Base-by-base conservation (phyloP, 2,329 filamentous ascomycete species). In the Ilyonectria destructans region DNA sequence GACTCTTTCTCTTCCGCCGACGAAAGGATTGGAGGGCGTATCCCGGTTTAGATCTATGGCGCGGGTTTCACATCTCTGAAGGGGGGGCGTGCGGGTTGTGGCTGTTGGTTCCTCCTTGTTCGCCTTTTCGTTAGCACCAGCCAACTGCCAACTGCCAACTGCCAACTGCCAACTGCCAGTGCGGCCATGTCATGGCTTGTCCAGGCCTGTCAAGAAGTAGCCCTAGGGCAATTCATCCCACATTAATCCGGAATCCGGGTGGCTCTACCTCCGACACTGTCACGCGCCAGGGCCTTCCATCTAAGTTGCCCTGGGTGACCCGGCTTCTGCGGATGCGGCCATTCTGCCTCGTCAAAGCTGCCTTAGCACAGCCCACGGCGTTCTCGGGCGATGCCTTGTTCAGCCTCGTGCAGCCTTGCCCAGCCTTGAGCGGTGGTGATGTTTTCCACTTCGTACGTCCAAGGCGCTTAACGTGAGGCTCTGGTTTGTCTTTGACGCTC, bases 401-500 rank as follows among this genome's bases (percentile, higher is more conserved):
- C 58, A 19, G 23, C 52, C 43, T 26, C 19, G 40, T 51, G 37
- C 35, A 43, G 55, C n/a, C 40, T 43, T n/a, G 40, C 6, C 15
- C 40, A 31, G 26, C 19, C 17, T 21, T 55, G 26, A 33, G 21
- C 55, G n/a, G 19, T 37, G 58, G 33, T 7, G 21, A 37, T 49
- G 31, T 21, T 40, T 37, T 23, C 54, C 15, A 17, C 31, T 10
- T 49, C 40, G 19, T 59, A 70, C 23, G 62, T 60, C 29, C 10
- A 59, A 12, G 71, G 73, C 72, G 73, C 73, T 75, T 75, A 75
- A 58, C 65, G 49, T 45, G 45, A 33, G 19, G 29, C 56, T 73
- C 46, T 75, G 72, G 73, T 75, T 74, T 73, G 72, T 72, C 67
- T 74, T 71, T 71, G 55, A 62, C 71, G 71, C 69, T 57, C 29